These are phyloP conservation scores for Helicocarpus griseus DNA, from an alignment of 2,329 filamentous ascomycete species.

Conservation along the genomic window DNA sequence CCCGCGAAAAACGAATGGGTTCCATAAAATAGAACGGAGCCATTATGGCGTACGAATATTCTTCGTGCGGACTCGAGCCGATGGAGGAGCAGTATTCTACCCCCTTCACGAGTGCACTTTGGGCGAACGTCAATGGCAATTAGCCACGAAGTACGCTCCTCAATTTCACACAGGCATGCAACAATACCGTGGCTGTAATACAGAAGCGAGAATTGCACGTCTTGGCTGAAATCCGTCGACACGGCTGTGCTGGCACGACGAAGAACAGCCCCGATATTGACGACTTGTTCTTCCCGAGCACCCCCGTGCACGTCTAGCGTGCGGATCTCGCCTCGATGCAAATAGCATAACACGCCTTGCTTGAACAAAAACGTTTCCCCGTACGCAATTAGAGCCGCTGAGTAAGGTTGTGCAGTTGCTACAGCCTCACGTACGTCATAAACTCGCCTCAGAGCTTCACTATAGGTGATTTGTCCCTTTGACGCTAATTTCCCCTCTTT, in stretches of 20 bases:
- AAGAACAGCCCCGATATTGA: slow-evolving; percentile 36
- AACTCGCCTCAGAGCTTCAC: slow-evolving; percentile 48
- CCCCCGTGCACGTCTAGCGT: slow-evolving; percentile 49
- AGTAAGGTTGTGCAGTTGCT: slow-evolving; percentile 52
- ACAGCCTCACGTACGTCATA: slow-evolving; percentile 54
- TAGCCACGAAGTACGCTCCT: slow-evolving; percentile 40
- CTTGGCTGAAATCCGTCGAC: slow-evolving; percentile 28
- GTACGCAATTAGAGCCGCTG: slow-evolving; percentile 49
- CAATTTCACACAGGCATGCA: slow-evolving; percentile 46
- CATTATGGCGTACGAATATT: slow-evolving; percentile 59
- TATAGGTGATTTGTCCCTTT: slow-evolving; percentile 34
- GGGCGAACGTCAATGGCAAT: slow-evolving; percentile 40
- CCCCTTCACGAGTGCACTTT: slow-evolving; percentile 10
- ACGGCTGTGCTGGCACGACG: slow-evolving; percentile 17
- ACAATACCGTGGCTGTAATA: slow-evolving; percentile 50
- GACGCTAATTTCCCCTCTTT: slow-evolving; percentile 36
- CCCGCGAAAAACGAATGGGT: slow-evolving; percentile 47
- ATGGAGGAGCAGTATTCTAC: slow-evolving; percentile 33
- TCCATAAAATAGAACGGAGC: slow-evolving; percentile 54
- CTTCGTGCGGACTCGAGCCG: slow-evolving; percentile 41
- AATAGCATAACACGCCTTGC: slow-evolving; percentile 57
- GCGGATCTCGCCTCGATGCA: slow-evolving; percentile 43
- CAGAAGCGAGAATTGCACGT: slow-evolving; percentile 45
- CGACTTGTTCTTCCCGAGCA: slow-evolving; percentile 42
- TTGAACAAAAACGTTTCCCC: slow-evolving; percentile 54